A percentile compares a stretch with the other conserved stretches of the same genome.
phyloP scores from a whole-genome alignment of 2,329 filamentous ascomycete species.

The Pseudocercospora macadamiae region DNA sequence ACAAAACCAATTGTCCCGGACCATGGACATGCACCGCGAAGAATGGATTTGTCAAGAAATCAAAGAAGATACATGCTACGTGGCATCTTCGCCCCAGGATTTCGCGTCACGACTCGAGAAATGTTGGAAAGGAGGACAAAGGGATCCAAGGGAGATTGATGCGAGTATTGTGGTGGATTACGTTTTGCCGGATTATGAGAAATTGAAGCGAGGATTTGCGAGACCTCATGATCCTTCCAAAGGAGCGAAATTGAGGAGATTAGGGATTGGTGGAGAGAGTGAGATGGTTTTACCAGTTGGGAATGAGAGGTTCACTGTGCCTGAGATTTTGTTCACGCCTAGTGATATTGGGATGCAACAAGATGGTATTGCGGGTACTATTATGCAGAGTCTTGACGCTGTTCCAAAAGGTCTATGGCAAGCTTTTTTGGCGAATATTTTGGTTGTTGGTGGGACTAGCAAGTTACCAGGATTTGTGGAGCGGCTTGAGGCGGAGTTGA shows the following conservation, averaged over 20 bases:
- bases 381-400: constrained; percentile 74
- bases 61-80: constrained; percentile 86
- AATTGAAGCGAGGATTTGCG: constrained; percentile 66
- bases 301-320: constrained; percentile 89
- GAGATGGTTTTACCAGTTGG: constrained; percentile 86
- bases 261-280: constrained; percentile 51
- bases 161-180: constrained; percentile 79
- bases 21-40: constrained; percentile 95
- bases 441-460: constrained; percentile 86
- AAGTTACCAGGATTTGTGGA: constrained; percentile 79
- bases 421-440: constrained; percentile 79
- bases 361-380: constrained; percentile 78
- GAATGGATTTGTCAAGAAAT: constrained; percentile 93
- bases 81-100: constrained; percentile 43
- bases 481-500: constrained; percentile 57
- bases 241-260: constrained; percentile 56
- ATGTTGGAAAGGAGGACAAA: constrained; percentile 77
- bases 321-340: constrained; percentile 87
- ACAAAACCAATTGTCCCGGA: constrained; percentile 84
- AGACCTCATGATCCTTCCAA: constrained; percentile 74
- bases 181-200: constrained; percentile 79
- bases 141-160: constrained; percentile 55
- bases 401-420: constrained; percentile 85
- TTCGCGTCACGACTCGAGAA: constrained; percentile 78
- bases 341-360: constrained; percentile 83